A percentile compares a stretch with the other conserved stretches of the same genome.
Evolutionary conservation across 495 filamentous ascomycete species (phyloP).

Genomic region (Diplogelasinospora grovesii): DNA sequence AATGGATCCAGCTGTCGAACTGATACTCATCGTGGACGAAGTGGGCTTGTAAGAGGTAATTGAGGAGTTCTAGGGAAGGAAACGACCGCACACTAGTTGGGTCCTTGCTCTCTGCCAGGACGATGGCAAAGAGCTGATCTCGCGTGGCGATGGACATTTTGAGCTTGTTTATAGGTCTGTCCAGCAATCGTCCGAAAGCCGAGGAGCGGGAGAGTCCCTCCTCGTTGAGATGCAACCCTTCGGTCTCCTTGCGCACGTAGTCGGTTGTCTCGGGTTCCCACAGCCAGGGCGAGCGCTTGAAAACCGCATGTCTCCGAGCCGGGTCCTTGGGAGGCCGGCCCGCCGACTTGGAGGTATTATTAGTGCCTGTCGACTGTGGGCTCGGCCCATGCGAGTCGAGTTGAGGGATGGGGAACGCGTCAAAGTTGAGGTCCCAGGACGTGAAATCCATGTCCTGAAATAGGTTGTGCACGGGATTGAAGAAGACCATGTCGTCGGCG

Average conservation of each 20-base stretch:
- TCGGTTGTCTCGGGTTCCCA: constrained; percentile 16
- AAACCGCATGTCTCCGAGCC: constrained; percentile 14
- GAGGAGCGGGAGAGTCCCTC: constrained; percentile 6
- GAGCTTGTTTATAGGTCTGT: constrained; percentile 4
- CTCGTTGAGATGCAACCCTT: constrained; percentile 10
- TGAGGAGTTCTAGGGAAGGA: constrained; percentile 19
- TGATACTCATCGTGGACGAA: constrained; percentile 16
- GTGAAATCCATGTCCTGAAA: constrained; percentile 18
- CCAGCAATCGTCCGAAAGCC: not conserved
- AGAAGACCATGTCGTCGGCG: constrained; percentile 8
- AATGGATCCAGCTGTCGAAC: constrained; percentile 18
- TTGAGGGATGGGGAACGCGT: constrained; percentile 11
- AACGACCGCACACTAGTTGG: constrained; percentile 7
- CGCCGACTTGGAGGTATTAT: constrained; percentile 2
- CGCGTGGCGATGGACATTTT: constrained; percentile 12
- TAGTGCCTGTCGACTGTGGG: constrained; percentile 10
- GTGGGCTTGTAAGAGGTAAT: constrained; percentile 16
- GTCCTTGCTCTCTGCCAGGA: constrained; percentile 9
- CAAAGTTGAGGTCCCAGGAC: constrained; percentile 16
- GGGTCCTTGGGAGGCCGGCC: constrained; percentile 4
- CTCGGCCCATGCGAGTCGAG: constrained; percentile 10
- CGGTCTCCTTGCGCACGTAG: constrained; percentile 16
- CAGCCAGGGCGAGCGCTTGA: constrained; percentile 19
- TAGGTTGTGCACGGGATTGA: constrained; percentile 9
- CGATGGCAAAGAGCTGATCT: constrained; percentile 17